Conservation (phyloP, 2,329 filamentous ascomycete genomes). For the Aspergillus pseudonomiae region DNA sequence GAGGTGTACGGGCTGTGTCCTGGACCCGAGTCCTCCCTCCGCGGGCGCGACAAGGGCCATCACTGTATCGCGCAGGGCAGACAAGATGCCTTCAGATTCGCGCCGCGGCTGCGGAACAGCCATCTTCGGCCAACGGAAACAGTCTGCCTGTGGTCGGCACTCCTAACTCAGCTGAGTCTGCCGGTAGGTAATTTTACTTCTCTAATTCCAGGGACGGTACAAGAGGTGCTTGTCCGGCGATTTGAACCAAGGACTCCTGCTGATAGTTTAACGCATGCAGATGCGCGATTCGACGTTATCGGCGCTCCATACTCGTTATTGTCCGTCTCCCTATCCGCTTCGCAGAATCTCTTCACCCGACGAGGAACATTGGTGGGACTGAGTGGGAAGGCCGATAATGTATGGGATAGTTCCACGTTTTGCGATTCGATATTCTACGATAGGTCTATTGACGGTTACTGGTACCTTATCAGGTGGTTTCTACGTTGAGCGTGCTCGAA, state of each 20-base stretch:
- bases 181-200: slow-evolving; percentile 35
- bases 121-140: slow-evolving; percentile 39
- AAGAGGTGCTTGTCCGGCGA: neutral
- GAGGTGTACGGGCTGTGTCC: slow-evolving; percentile 37
- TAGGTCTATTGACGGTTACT: slow-evolving; percentile 5
- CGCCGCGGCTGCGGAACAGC: slow-evolving; percentile 44
- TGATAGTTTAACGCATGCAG: slow-evolving; percentile 51
- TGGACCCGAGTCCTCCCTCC: slow-evolving; percentile 36
- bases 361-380: slow-evolving; percentile 88
- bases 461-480: slow-evolving; percentile 67
- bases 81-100: slow-evolving; percentile 49
- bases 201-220: neutral
- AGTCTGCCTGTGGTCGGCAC: slow-evolving; percentile 41
- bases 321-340: slow-evolving; percentile 89
- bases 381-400: slow-evolving; percentile 88
- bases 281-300: slow-evolving; percentile 92
- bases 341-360: slow-evolving; percentile 89
- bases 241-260: slow-evolving; percentile 4
- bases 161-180: slow-evolving; percentile 44
- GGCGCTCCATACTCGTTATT: slow-evolving; percentile 91
- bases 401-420: slow-evolving; percentile 44
- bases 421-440: neutral
- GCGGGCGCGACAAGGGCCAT: slow-evolving; percentile 23
- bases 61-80: slow-evolving; percentile 27
- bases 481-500: slow-evolving; percentile 82